Evolutionary conservation across 2,329 filamentous ascomycete species (phyloP).

Genomic region (Monilinia aucupariae): DNA sequence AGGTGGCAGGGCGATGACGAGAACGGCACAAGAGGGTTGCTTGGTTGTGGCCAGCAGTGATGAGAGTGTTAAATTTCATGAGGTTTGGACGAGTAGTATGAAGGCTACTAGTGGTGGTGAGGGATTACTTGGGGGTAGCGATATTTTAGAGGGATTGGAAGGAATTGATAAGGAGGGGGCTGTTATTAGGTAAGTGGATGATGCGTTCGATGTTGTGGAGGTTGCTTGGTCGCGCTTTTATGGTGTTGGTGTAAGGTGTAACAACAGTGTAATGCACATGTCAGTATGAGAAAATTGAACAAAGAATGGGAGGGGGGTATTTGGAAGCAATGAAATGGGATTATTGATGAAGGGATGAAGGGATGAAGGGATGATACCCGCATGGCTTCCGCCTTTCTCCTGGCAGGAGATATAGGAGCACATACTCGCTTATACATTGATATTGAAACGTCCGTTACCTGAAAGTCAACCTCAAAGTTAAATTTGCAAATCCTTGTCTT

Average conservation of each 20-base stretch:
- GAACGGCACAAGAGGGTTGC: slow-evolving; percentile 66
- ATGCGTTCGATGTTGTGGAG: not conserved
- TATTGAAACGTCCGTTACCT: not conserved
- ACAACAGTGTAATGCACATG: not conserved
- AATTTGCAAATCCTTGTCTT: not conserved
- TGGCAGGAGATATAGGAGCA: not conserved
- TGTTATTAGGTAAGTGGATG: slow-evolving; percentile 54
- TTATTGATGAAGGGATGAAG: not conserved
- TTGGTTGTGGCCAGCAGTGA: slow-evolving; percentile 90
- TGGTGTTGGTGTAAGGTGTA: not conserved
- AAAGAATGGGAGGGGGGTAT: not conserved
- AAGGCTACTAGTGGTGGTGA: slow-evolving; percentile 48
- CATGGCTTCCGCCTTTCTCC: not conserved
- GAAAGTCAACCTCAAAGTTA: not conserved
- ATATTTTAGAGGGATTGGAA: slow-evolving; percentile 76
- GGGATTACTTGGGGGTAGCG: slow-evolving; percentile 71
- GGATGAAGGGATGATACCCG: not conserved
- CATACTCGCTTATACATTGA: not conserved
- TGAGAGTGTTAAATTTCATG: slow-evolving; percentile 89
- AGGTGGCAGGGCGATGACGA: slow-evolving; percentile 49
- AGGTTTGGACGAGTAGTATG: slow-evolving; percentile 72
- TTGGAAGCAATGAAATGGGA: not conserved
- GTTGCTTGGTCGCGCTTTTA: not conserved
- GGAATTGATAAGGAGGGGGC: slow-evolving; percentile 71
- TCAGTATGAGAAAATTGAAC: not conserved